A percentile compares a stretch with the other conserved stretches of the same genome.
Evolutionary conservation across 2,329 filamentous ascomycete species (phyloP).

Genomic region (Byssothecium circinans): DNA sequence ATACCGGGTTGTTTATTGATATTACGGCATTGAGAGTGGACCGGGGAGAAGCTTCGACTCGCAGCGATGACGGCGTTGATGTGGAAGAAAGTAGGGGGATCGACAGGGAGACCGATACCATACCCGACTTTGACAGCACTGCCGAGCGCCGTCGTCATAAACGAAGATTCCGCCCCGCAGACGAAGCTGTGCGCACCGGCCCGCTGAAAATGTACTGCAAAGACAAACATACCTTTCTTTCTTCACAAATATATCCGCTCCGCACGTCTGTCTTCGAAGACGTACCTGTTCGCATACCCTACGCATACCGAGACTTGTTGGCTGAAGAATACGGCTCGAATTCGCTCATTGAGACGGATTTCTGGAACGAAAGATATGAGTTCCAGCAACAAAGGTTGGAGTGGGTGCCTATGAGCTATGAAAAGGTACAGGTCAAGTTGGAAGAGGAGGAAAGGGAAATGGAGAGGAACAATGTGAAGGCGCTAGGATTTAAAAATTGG

Average conservation of each 20-base stretch:
- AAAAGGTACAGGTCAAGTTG: background rate
- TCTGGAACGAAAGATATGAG: slow-evolving; percentile 41
- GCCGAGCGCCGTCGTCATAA: background rate
- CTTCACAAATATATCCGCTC: slow-evolving; percentile 60
- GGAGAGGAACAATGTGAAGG: background rate
- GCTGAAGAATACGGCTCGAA: slow-evolving; percentile 57
- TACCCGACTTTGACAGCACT: background rate
- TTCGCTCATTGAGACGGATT: slow-evolving; percentile 51
- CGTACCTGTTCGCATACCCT: slow-evolving; percentile 58
- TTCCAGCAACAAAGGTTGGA: slow-evolving; percentile 40
- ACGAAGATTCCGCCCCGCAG: background rate
- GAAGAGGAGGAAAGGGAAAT: slow-evolving; percentile 3
- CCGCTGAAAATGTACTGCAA: slow-evolving; percentile 49
- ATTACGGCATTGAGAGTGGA: slow-evolving; percentile 60
- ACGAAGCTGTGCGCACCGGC: background rate
- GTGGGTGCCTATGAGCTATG: slow-evolving; percentile 24
- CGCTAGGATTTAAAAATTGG: background rate
- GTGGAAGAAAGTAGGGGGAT: background rate
- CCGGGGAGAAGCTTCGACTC: slow-evolving; percentile 11
- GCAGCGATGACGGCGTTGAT: background rate
- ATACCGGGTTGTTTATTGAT: slow-evolving; percentile 63
- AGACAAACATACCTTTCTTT: slow-evolving; percentile 58
- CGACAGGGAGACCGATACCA: background rate
- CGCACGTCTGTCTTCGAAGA: slow-evolving; percentile 58
- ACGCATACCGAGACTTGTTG: slow-evolving; percentile 57